Evolutionary conservation across 208 protist genomes (phyloP).

Genomic region (Leishmania gerbilli): DNA sequence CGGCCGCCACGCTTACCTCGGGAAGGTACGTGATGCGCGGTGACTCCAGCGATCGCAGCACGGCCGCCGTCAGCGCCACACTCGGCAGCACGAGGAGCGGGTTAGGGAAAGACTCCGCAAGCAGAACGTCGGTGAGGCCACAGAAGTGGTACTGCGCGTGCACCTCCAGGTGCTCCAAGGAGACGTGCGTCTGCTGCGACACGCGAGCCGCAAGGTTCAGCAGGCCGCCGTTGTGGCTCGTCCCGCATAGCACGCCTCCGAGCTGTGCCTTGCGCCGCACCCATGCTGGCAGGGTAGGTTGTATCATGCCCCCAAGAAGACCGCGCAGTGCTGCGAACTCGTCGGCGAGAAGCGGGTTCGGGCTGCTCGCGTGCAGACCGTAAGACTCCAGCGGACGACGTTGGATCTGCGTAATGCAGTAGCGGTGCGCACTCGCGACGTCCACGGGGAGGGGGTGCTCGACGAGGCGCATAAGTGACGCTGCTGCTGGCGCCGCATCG

Average conservation of each 20-base stretch:
- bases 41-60: conserved; percentile 69
- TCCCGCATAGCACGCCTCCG: conserved; percentile 70
- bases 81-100: conserved; percentile 62
- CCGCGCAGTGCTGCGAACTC: conserved; percentile 55
- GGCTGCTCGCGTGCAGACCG: conserved; percentile 46
- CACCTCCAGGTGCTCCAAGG: conserved; percentile 70
- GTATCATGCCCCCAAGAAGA: conserved; percentile 36
- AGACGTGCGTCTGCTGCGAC: conserved; percentile 59
- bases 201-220: conserved; percentile 82
- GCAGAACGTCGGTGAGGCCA: conserved; percentile 78
- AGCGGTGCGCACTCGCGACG: conserved; percentile 50
- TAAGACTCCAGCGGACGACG: conserved; percentile 40
- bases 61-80: conserved; percentile 53
- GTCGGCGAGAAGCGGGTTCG: conserved; percentile 71
- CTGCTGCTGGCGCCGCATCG: not conserved
- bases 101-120: conserved; percentile 72
- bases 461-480: conserved; percentile 23
- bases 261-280: conserved; percentile 51
- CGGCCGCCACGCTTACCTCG: conserved; percentile 58
- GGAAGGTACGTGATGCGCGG: conserved; percentile 72
- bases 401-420: conserved; percentile 64
- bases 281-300: conserved; percentile 57
- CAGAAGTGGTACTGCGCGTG: conserved; percentile 80
- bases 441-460: conserved; percentile 55
- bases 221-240: conserved; percentile 73